A percentile compares a stretch with the other conserved stretches of the same genome.
phyloP scores from a whole-genome alignment of 768 basidiomycete genomes.

The Phylloporus sp. region DNA sequence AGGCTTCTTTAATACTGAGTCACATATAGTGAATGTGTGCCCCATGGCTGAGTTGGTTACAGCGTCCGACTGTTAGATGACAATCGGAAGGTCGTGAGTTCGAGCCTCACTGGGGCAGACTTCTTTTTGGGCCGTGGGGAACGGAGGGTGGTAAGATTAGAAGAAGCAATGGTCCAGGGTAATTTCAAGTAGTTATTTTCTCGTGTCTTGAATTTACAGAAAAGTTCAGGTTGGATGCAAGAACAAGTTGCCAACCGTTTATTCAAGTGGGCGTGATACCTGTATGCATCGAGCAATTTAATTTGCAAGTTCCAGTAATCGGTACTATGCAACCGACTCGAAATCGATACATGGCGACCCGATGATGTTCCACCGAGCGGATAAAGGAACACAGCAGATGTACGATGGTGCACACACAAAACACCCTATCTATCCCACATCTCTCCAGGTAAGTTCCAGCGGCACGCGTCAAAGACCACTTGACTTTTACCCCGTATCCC shows the following conservation, averaged over 20 bases:
- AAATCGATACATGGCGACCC: conserved; percentile 7
- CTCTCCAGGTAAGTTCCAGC: conserved; percentile 31
- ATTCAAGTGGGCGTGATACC: too few species aligned
- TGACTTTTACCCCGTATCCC: conserved; percentile 57
- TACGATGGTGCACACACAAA: conserved; percentile 3
- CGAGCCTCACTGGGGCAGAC: conserved; percentile 49
- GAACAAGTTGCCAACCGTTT: too few species aligned
- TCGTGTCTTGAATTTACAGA: too few species aligned
- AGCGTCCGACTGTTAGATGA: conserved; percentile 44
- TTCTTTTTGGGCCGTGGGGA: conserved; percentile 13
- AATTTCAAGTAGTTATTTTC: too few species aligned
- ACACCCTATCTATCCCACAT: background rate
- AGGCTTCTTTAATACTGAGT: background rate
- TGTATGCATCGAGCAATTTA: too few species aligned
- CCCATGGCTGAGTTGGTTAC: conserved; percentile 51
- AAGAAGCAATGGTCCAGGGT: too few species aligned
- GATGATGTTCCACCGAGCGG: background rate
- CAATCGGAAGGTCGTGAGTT: conserved; percentile 50
- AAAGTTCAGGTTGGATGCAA: too few species aligned
- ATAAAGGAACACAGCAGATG: conserved; percentile 8
- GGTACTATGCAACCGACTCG: too few species aligned
- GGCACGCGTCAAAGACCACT: background rate
- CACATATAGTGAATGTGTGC: conserved; percentile 28
- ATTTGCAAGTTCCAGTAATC: too few species aligned
- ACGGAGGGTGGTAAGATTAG: too few species aligned